Percentiles rank a stretch among this genome's conserved stretches.
These are phyloP conservation scores for Fusarium subtropicale DNA, from an alignment of 2,329 filamentous ascomycete species.

Conservation along the genomic window DNA sequence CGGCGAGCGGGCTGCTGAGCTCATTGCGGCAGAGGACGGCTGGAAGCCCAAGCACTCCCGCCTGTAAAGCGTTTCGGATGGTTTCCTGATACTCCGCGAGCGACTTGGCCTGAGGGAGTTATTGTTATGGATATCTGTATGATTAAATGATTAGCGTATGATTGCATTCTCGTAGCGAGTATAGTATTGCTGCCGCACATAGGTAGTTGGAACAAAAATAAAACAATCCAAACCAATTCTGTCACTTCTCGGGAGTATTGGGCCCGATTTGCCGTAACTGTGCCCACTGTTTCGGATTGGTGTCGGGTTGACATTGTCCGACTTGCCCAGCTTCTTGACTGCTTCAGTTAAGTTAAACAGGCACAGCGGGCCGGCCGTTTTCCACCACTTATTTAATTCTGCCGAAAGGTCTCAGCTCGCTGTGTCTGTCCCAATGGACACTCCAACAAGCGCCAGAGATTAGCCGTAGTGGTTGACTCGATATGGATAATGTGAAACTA, in stretches of 20 bases:
- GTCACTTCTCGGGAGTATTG: conserved; percentile 18
- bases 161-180: conserved; percentile 27
- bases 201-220: conserved; percentile 28
- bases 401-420: background rate
- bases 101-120: conserved; percentile 5
- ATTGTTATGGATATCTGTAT: conserved; percentile 34
- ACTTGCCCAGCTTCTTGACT: conserved; percentile 6
- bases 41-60: conserved; percentile 53
- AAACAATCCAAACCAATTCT: conserved; percentile 6
- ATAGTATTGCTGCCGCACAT: conserved; percentile 12
- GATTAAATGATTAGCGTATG: conserved; percentile 38
- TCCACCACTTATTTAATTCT: conserved; percentile 7
- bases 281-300: background rate
- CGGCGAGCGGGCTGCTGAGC: conserved; percentile 85
- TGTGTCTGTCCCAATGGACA: background rate
- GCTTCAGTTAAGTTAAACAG: conserved; percentile 10
- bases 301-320: conserved; percentile 20
- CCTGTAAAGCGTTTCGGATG: conserved; percentile 43
- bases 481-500: background rate
- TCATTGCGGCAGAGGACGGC: conserved; percentile 77
- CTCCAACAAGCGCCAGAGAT: background rate
- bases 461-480: conserved; percentile 1
- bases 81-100: conserved; percentile 7
- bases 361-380: conserved; percentile 29
- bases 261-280: conserved; percentile 26